Evolutionary conservation across 495 filamentous ascomycete species (phyloP).

Genomic region (Daldinia vernicosa): DNA sequence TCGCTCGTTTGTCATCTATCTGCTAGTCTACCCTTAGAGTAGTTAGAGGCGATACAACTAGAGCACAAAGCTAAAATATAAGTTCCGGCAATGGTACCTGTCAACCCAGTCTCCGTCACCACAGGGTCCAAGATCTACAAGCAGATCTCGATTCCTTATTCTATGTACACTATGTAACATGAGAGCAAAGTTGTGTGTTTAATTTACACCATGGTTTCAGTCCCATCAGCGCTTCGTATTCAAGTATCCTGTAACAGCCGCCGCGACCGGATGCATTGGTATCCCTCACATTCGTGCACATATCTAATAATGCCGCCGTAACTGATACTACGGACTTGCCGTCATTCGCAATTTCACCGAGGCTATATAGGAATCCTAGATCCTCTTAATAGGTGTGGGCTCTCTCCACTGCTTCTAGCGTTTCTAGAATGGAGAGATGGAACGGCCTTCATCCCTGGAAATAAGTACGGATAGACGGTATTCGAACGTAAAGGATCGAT

Average conservation of each 20-base stretch:
- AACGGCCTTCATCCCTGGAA: constrained; percentile 22
- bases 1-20: background rate
- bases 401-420: constrained; percentile 37
- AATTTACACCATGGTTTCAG: background rate
- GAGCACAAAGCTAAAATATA: background rate
- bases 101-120: background rate
- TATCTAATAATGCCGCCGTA: background rate
- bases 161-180: background rate
- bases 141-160: background rate
- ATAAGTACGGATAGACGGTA: constrained; percentile 25
- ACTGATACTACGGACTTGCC: constrained; percentile 28
- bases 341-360: constrained; percentile 26
- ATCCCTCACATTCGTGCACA: background rate
- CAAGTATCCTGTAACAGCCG: background rate
- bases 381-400: constrained; percentile 2
- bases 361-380: constrained; percentile 13
- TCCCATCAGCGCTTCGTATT: background rate
- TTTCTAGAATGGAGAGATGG: constrained; percentile 36
- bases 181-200: background rate
- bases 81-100: background rate
- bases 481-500: constrained; percentile 17
- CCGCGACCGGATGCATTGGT: background rate
- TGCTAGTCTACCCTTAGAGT: background rate
- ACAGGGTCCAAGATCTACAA: background rate
- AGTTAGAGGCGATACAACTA: background rate